Conservation (phyloP, 805 yeast genomes). For the Saccharomyces paradoxus region DNA sequence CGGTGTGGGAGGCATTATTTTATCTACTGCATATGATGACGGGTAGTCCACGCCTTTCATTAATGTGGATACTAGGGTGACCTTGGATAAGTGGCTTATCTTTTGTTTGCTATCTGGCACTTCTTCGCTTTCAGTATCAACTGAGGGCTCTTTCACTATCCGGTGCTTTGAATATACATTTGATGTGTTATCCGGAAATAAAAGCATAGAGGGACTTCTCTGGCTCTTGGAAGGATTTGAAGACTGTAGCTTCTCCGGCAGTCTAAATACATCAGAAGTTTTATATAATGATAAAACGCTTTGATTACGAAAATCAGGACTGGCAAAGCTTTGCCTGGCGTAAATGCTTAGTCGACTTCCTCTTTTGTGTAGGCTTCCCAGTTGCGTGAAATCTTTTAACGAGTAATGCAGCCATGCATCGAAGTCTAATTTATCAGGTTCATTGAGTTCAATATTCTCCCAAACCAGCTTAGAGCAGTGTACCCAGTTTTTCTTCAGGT, state of each 20-base stretch:
- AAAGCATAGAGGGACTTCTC: conserved; percentile 26
- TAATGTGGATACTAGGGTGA: conserved; percentile 18
- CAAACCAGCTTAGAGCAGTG: conserved; percentile 18
- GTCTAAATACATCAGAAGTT: conserved; percentile 14
- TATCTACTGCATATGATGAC: conserved; percentile 34
- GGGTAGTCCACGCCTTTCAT: conserved; percentile 37
- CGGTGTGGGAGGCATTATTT: conserved; percentile 59
- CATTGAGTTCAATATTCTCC: conserved; percentile 20
- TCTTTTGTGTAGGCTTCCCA: conserved; percentile 11
- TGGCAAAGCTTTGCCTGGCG: conserved; percentile 25
- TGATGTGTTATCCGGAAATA: conserved; percentile 25
- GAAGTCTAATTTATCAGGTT: conserved; percentile 11
- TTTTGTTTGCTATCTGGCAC: conserved; percentile 1
- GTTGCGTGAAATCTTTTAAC: conserved; percentile 18
- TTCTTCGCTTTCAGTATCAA: not conserved
- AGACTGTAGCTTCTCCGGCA: conserved; percentile 8
- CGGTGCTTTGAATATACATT: conserved; percentile 3
- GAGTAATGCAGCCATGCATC: conserved; percentile 19
- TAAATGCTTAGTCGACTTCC: conserved; percentile 23
- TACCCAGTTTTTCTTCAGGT: conserved; percentile 45
- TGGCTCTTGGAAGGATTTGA: conserved; percentile 3
- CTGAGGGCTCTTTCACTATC: not conserved
- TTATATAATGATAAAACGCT: conserved; percentile 26
- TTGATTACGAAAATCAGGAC: conserved; percentile 27
- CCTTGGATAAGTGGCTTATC: conserved; percentile 12